Base-by-base conservation (phyloP, 495 filamentous ascomycete genomes). In the Aspergillus bertholletiae region DNA sequence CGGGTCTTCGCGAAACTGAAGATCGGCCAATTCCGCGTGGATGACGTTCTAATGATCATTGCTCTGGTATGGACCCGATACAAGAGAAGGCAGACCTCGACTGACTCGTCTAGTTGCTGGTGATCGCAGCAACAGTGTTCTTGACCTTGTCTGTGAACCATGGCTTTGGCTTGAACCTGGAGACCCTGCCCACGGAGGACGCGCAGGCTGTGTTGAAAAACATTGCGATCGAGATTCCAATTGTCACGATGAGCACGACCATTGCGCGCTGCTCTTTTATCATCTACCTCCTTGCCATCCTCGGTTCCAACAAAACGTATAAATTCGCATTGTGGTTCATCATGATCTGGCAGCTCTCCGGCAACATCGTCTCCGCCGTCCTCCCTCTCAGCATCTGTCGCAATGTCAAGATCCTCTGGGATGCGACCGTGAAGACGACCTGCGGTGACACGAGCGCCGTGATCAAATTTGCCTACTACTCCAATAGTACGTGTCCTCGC, bases 31-130 rank as follows among this genome's bases (percentile, higher is more conserved):
- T 67, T 73, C 39, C 46, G 54, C 35, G 32, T 63, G 2, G 72
- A 74, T 45, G 72, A 74, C 66, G 59, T 66, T 5, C 20, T 73
- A 34, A 74, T 74, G 72, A 57, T 74, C 23, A 7, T 69, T 8
- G 63, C 72, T 2, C 34, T 59, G 60, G 72, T 74, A 58, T 48
- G n/a, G n/a, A n/a, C n/a, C n/a, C n/a, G n/a, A n/a, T n/a, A n/a
- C n/a, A n/a, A n/a, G n/a, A n/a, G n/a, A n/a, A n/a, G n/a, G n/a
- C n/a, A n/a, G n/a, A n/a, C n/a, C n/a, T n/a, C 11, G n/a, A 37
- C 39, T 43, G 37, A 40, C 39, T 43, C 39, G n/a, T 18, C 26
- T 44, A 74, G 71, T 35, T 60, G 8, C 46, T 69, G 17, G 59
- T 62, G 7, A 64, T 74, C 12, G 60, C 48, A 1, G 60, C 65